Evolutionary conservation across 2,329 filamentous ascomycete genomes (phyloP), one percentile per base, ranked within the genome.

Genomic region (Huntiella abstrusa): DNA sequence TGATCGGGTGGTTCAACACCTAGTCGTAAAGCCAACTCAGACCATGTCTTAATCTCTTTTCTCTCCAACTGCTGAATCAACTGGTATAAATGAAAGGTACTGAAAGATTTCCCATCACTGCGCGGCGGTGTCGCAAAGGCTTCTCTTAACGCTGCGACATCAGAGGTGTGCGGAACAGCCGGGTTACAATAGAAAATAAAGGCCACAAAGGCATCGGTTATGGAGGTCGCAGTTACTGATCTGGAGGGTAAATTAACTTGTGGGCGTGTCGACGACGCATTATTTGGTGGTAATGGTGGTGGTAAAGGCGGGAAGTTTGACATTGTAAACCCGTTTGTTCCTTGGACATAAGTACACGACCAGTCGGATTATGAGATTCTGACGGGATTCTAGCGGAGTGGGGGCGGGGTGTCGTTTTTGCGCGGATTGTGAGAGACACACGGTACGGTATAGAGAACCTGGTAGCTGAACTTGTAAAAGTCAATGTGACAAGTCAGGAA

Each of bases 121-220:
- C 80, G 85, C 4, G 87, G 87, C 1, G 84, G 84, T 22, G 68
- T 76, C 41, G 79, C 73, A 59, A 95, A 94, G 10, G 76, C 75
- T 54, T 82, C 82, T 48, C 77, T 74, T 41, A 95, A 64, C 46
- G 79, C 75, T 3, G 68, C 61, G 1, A 83, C 80, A 60, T 92
- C 80, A 38, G 73, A 73, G 12, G 75, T 70, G n/a, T 69, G 59
- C 6, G 60, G 55, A 43, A 94, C 77, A 38, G 74, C 77, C 4
- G 87, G 87, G 59, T 95, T 95, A 67, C 87, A 94, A 61, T 86
- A 84, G 48, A 95, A 69, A 55, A 95, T 82, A 59, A 95, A 95
- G 53, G 68, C 62, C 50, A 87, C 78, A 58, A 87, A 95, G 43
- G 83, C 79, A 58, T 88, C 76, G 56, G 87, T 83, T 52, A 95